Evolutionary conservation across 106 monocot species (phyloP), one percentile per base, ranked within the genome.

Genomic region (Xerophyta viscosa): DNA sequence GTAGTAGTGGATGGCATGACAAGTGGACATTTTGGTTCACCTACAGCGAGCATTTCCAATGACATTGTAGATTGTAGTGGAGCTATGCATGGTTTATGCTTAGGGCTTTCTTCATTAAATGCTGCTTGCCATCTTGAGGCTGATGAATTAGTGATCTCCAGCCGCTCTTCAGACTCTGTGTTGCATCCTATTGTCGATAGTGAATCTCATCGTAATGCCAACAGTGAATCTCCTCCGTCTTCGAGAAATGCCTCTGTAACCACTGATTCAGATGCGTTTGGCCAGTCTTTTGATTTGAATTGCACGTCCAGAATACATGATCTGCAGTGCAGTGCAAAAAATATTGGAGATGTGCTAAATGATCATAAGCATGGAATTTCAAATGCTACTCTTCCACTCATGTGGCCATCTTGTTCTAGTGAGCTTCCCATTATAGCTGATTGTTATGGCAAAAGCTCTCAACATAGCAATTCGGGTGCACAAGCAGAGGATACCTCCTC

Each of bases 101-200:
- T 15, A 5, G 42, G 25, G 18, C 27, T 72, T 28, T 69, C 80
- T 13, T 66, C 65, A 55, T 49, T 58, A 36, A 65, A 52, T n/a
- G 8, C 70, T 33, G 63, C 66, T 46, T 24, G 24, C 18, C 41
- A 41, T 48, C 23, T 48, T n/a, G 6, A 19, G 8, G 51, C 20
- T 37, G 18, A 20, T 37, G 4, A 24, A 17, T 28, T 22, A 8
- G 19, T 48, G 22, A 41, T 31, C 10, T 31, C 56, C 28, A 41
- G 33, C 58, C 37, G 10, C 37, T 24, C 20, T 29, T 52, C 46
- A 28, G 29, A 24, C 8, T 46, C 20, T n/a, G n/a, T n/a, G n/a
- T n/a, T n/a, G 19, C 18, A 46, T 6, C 61, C 33, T 45, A 56
- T 31, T 7, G 2, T 37, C 31, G 54, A 42, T 58, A 24, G 37